A percentile compares a stretch with the other conserved stretches of the same genome.
phyloP scores from a whole-genome alignment of 164 flowering plant genomes.

The Platanus orientalis region DNA sequence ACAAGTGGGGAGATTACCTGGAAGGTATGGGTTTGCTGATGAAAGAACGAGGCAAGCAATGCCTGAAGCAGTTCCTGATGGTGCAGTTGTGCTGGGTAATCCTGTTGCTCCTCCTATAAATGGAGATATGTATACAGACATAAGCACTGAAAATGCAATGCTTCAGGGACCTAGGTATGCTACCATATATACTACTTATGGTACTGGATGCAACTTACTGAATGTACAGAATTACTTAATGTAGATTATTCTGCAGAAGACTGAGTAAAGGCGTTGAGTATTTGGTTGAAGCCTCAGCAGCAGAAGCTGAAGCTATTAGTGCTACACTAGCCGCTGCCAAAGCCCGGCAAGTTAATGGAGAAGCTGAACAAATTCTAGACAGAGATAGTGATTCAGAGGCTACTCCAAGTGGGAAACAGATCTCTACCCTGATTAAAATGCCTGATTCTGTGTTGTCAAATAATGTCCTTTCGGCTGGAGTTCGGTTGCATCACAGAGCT shows the following conservation, averaged over 20 bases:
- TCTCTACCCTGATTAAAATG: constrained; percentile 48
- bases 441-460: constrained; percentile 63
- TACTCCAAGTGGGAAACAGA: constrained; percentile 84
- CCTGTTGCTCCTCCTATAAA: constrained; percentile 97
- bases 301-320: constrained; percentile 97
- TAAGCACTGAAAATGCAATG: constrained; percentile 90
- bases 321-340: constrained; percentile 96
- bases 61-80: constrained; percentile 66
- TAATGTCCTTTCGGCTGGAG: constrained; percentile 61
- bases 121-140: constrained; percentile 92
- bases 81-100: constrained; percentile 83
- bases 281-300: constrained; percentile 96
- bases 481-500: constrained; percentile 92
- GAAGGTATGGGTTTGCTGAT: constrained; percentile 67
- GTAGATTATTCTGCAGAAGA: constrained; percentile 46
- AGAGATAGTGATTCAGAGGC: constrained; percentile 94
- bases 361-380: constrained; percentile 74
- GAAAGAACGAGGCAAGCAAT: constrained; percentile 53
- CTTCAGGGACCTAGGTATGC: constrained; percentile 70
- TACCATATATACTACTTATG: not conserved
- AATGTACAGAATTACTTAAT: not conserved
- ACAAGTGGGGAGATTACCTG: constrained; percentile 56
- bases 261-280: constrained; percentile 90
- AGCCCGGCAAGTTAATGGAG: constrained; percentile 92
- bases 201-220: not conserved